Evolutionary conservation across 2,329 filamentous ascomycete genomes (phyloP).

Genomic region (Gremmenia infestans): DNA sequence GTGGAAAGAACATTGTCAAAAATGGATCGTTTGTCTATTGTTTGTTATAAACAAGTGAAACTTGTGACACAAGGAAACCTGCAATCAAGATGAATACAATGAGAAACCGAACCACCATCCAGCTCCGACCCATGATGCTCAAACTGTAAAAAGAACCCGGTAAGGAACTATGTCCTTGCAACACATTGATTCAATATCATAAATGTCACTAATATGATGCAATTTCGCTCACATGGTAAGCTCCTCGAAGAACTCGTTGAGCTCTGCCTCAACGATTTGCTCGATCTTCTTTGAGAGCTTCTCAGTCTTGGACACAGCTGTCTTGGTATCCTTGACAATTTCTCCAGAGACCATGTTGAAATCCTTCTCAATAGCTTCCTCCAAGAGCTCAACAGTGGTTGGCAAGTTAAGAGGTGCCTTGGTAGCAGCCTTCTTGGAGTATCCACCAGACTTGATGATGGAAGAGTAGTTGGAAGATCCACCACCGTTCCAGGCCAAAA

Average conservation of each 20-base stretch:
- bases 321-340: constrained; percentile 49
- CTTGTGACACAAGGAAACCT: constrained; percentile 25
- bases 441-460: constrained; percentile 71
- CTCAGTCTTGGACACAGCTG: constrained; percentile 51
- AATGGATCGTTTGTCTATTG: constrained; percentile 20
- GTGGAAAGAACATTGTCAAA: constrained; percentile 4
- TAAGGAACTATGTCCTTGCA: constrained; percentile 12
- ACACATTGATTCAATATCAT: constrained; percentile 17
- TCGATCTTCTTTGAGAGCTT: constrained; percentile 61
- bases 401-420: constrained; percentile 43
- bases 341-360: constrained; percentile 51
- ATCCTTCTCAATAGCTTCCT: constrained; percentile 55
- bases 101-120: constrained; percentile 23
- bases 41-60: constrained; percentile 13
- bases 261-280: constrained; percentile 55
- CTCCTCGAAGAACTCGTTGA: constrained; percentile 55
- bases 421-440: constrained; percentile 50
- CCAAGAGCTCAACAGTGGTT: constrained; percentile 53
- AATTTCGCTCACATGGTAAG: constrained; percentile 19
- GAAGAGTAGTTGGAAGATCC: constrained; percentile 85
- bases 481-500: constrained; percentile 98
- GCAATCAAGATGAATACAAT: constrained; percentile 30
- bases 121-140: constrained; percentile 27
- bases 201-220: constrained; percentile 13
- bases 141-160: constrained; percentile 22